A percentile compares a stretch with the other conserved stretches of the same genome.
phyloP scores from a whole-genome alignment of 2,329 filamentous ascomycete genomes.

The Onygenales sp. region DNA sequence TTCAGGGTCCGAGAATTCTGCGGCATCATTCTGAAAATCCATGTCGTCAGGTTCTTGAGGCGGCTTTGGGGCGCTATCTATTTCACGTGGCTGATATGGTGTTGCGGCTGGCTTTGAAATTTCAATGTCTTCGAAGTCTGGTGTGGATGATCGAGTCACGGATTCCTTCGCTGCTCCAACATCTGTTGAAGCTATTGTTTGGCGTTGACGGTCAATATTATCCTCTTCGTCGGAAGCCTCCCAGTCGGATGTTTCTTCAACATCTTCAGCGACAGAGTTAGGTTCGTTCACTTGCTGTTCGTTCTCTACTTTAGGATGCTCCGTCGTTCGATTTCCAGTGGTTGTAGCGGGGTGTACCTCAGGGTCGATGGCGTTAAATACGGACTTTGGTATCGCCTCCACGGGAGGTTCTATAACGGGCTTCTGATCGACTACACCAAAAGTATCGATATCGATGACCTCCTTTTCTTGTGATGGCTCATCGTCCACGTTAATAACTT shows the following conservation, averaged over 20 bases:
- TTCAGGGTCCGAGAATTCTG: constrained; percentile 72
- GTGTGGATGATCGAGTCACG: constrained; percentile 29
- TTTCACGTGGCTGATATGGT: neutral
- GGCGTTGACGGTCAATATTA: constrained; percentile 11
- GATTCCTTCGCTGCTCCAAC: neutral
- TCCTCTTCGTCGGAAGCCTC: constrained; percentile 13
- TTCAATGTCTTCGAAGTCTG: constrained; percentile 44
- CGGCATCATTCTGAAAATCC: constrained; percentile 7
- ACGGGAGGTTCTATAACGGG: neutral
- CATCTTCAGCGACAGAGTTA: constrained; percentile 8
- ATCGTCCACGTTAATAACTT: constrained; percentile 10
- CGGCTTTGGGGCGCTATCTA: constrained; percentile 6
- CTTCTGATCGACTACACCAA: constrained; percentile 2
- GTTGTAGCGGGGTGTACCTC: neutral
- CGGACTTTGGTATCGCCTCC: too few relatives aligned
- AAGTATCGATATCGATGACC: neutral
- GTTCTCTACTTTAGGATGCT: neutral
- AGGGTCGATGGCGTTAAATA: neutral
- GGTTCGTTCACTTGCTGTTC: neutral
- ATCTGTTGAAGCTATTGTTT: constrained; percentile 3
- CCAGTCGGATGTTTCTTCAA: constrained; percentile 11
- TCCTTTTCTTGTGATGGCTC: neutral
- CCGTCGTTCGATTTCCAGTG: neutral
- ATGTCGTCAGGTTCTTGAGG: neutral
- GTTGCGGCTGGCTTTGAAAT: constrained; percentile 14